Evolutionary conservation across 1,284 basidiomycete species (phyloP), one percentile per base, ranked within the genome.

Genomic region (Pseudozyma tsukubaensis): DNA sequence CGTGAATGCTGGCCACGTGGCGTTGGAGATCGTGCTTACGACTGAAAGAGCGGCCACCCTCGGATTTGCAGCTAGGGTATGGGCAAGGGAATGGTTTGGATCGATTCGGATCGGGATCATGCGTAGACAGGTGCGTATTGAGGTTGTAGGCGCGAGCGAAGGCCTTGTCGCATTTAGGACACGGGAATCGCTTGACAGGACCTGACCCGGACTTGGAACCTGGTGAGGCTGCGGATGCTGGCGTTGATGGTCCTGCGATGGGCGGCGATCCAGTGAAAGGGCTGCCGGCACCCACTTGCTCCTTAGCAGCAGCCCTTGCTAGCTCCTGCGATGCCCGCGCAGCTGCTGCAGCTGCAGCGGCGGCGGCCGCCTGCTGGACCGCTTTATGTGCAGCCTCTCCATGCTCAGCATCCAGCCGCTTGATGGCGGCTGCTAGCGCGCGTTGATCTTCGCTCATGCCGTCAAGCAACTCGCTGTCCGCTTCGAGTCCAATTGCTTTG

Each of bases 81-180:
- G 90, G 90, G 83, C 93, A 94, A 36, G 90, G 88, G 79, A 92
- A 92, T 1, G 92, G 92, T 86, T 94, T 94, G 50, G 91, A 86
- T 58, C 93, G 88, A 84, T 92, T 91, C 43, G 80, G 80, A 35
- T 83, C 80, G 18, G 93, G 92, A 81, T 94, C 92, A 84, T 94
- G 93, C 2, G 93, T 94, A 6, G 91, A 91, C 87, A 93, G 90
- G 84, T 94, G 93, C 0, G 93, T 94, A 87, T 94, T 94, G 61
- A 94, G 85, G 78, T 94, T 94, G 85, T 92, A 94, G 0, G 92
- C 92, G n/a, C 93, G 88, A 19, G 92, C 93, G 78, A 94, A 94
- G 0, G 92, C 93, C 91, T 79, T 77, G 24, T 78, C 73, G 59
- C 82, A 83, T 43, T 77, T 78, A 37, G 73, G 71, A 53, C 82